These are phyloP conservation scores for Dichotomocladium elegans DNA, from an alignment of 371 early-diverging fungal genomes.

Conservation along the genomic window DNA sequence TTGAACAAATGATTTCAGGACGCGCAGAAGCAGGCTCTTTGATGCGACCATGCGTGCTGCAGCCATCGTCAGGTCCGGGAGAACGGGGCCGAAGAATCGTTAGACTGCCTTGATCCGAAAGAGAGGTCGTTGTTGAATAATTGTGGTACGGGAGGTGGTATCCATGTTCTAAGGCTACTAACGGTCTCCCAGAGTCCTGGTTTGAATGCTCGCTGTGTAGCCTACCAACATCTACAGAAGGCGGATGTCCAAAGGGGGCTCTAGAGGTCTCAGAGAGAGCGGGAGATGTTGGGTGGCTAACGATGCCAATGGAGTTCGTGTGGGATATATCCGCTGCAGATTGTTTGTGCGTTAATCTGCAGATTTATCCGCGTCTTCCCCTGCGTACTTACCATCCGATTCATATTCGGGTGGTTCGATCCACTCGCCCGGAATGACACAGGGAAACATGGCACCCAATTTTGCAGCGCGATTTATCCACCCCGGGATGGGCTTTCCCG, in stretches of 20 bases:
- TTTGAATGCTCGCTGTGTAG: background rate
- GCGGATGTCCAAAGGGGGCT: background rate
- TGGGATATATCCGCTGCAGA: background rate
- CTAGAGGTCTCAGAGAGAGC: conserved; percentile 4
- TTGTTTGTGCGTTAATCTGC: no score
- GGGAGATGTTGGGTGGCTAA: conserved; percentile 7
- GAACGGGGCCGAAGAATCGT: no score
- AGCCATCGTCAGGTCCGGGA: conserved; percentile 28
- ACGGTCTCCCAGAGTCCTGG: background rate
- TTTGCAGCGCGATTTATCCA: conserved; percentile 71
- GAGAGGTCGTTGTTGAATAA: no score
- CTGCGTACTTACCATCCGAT: conserved; percentile 7
- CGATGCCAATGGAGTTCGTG: no score
- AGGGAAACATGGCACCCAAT: conserved; percentile 64
- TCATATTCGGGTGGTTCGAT: conserved; percentile 59
- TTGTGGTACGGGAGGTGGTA: no score
- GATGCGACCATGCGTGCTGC: conserved; percentile 23
- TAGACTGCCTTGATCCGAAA: no score
- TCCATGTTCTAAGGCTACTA: no score
- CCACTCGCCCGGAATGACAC: conserved; percentile 65
- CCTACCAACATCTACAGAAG: background rate
- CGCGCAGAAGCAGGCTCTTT: conserved; percentile 41
- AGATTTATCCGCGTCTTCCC: no score
- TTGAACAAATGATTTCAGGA: conserved; percentile 42
- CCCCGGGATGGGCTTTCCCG: conserved; percentile 54